Conservation (phyloP, 2,329 filamentous ascomycete species). For the Fusarium torulosum region DNA sequence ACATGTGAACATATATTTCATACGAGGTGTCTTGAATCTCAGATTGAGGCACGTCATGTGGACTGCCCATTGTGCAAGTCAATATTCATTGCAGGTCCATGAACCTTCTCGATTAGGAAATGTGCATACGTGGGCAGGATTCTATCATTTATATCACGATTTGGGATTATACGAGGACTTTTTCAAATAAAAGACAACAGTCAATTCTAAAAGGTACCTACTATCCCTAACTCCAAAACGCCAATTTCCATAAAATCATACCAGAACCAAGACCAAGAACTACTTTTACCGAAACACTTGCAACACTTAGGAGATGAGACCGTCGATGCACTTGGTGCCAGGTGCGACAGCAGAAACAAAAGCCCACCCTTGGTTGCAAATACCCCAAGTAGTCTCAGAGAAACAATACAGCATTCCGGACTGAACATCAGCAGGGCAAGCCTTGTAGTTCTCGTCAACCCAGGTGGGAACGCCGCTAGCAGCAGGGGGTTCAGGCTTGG, state of each 20-base stretch:
- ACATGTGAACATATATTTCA: slow-evolving; percentile 19
- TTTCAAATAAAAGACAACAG: neutral
- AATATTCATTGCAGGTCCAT: neutral
- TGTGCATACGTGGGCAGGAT: no score
- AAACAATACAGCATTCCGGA: slow-evolving; percentile 38
- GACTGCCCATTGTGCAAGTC: slow-evolving; percentile 21
- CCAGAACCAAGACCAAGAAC: neutral
- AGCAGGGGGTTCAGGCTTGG: slow-evolving; percentile 3
- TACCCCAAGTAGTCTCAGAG: slow-evolving; percentile 34
- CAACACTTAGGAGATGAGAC: slow-evolving; percentile 14
- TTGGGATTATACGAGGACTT: neutral
- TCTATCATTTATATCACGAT: neutral
- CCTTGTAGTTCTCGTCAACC: slow-evolving; percentile 21
- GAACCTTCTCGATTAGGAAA: no score
- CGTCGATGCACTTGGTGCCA: slow-evolving; percentile 41
- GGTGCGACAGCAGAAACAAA: slow-evolving; percentile 33
- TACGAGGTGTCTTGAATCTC: neutral
- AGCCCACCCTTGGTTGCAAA: slow-evolving; percentile 45
- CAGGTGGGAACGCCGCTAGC: slow-evolving; percentile 24
- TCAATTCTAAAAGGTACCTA: neutral
- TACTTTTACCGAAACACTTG: neutral
- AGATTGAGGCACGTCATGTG: neutral
- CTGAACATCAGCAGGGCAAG: slow-evolving; percentile 26
- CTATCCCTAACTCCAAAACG: neutral
- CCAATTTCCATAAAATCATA: neutral